Evolutionary conservation across 164 flowering plant genomes (phyloP).

Genomic region (Cinnamomum micranthum): DNA sequence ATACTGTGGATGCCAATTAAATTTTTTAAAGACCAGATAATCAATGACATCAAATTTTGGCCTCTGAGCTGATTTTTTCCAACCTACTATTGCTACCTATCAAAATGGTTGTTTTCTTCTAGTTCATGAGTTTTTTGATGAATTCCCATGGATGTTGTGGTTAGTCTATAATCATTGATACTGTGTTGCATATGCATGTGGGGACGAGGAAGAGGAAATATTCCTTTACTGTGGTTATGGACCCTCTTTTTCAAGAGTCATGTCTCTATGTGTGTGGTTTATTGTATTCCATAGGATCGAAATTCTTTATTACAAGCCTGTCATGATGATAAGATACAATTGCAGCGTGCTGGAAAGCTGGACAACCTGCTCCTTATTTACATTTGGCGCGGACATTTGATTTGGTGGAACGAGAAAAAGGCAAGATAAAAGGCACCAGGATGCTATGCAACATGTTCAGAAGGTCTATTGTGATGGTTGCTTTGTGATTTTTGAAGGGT

Average conservation of each 20-base stretch:
- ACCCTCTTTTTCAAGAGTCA: neutral
- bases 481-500: constrained; percentile 6
- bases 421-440: constrained; percentile 74
- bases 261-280: constrained; percentile 2
- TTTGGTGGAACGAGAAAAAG: constrained; percentile 69
- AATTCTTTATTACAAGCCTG: neutral
- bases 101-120: neutral
- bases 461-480: constrained; percentile 44
- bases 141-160: neutral
- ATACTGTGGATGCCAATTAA: too few relatives aligned
- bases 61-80: neutral
- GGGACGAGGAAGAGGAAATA: neutral
- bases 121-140: too few relatives aligned
- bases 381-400: constrained; percentile 88
- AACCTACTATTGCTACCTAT: neutral
- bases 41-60: neutral
- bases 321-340: constrained; percentile 8
- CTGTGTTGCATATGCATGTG: neutral
- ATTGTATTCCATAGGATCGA: neutral
- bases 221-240: neutral
- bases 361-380: constrained; percentile 83
- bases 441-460: constrained; percentile 96
- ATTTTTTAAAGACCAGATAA: neutral
- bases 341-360: constrained; percentile 84
- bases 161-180: neutral